These are phyloP conservation scores for Hyaloscypha hepaticicola DNA, from an alignment of 495 filamentous ascomycete species.

Conservation along the genomic window DNA sequence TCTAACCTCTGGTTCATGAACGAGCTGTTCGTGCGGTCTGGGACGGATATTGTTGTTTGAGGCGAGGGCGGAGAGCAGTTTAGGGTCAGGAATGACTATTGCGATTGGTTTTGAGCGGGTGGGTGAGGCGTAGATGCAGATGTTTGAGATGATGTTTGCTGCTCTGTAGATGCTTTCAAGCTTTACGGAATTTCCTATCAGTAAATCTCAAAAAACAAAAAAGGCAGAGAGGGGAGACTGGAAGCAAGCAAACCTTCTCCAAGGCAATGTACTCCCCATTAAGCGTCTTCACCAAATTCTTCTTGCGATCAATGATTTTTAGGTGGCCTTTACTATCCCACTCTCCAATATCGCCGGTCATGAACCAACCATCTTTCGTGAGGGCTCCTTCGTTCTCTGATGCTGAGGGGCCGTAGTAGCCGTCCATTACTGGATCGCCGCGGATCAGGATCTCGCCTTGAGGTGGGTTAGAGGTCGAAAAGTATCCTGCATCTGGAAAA, in stretches of 20 bases:
- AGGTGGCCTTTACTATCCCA: slow-evolving; percentile 78
- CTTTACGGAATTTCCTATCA: slow-evolving; percentile 30
- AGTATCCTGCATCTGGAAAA: slow-evolving; percentile 88
- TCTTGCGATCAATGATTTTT: slow-evolving; percentile 92
- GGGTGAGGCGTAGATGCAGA: slow-evolving; percentile 82
- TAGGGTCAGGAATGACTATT: slow-evolving; percentile 84
- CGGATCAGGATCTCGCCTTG: slow-evolving; percentile 95
- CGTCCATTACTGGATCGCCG: slow-evolving; percentile 66
- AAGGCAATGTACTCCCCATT: slow-evolving; percentile 97
- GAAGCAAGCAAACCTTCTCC: slow-evolving; percentile 58
- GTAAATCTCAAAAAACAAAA: slow-evolving; percentile 50
- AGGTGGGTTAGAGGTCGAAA: slow-evolving; percentile 75
- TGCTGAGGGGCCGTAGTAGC: slow-evolving; percentile 70
- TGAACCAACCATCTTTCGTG: slow-evolving; percentile 85
- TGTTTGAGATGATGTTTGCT: slow-evolving; percentile 78
- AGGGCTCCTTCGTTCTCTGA: slow-evolving; percentile 73
- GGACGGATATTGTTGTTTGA: slow-evolving; percentile 64
- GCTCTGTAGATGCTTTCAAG: slow-evolving; percentile 92
- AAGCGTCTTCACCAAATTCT: slow-evolving; percentile 92
- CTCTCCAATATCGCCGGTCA: slow-evolving; percentile 91
- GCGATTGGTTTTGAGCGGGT: slow-evolving; percentile 81
- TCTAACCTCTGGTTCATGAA: slow-evolving; percentile 78
- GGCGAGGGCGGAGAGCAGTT: slow-evolving; percentile 79
- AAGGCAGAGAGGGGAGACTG: background rate
- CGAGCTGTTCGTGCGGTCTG: slow-evolving; percentile 66